Evolutionary conservation across 1,284 basidiomycete genomes (phyloP).

Genomic region (Ceratobasidium sp.): DNA sequence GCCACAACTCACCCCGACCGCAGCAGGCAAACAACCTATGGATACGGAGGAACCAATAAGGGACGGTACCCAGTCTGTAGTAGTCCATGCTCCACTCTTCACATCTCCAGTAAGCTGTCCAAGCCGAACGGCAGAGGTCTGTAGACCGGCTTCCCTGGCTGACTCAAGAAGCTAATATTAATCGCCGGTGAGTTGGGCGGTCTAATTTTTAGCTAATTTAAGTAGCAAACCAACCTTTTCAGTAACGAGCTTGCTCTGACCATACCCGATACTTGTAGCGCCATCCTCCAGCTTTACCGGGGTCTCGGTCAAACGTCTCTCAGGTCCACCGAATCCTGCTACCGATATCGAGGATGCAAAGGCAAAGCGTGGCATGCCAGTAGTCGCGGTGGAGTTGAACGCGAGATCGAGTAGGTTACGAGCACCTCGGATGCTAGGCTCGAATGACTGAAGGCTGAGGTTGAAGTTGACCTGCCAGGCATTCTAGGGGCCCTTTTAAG

Average conservation of each 20-base stretch:
- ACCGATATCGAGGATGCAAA: slow-evolving; percentile 35
- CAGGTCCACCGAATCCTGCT: slow-evolving; percentile 2
- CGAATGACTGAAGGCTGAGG: slow-evolving; percentile 38
- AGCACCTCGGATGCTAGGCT: slow-evolving; percentile 33
- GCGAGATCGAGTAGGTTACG: slow-evolving; percentile 40
- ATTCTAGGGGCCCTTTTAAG: slow-evolving; percentile 38
- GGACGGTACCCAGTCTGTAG: too few species aligned
- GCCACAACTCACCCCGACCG: neutral
- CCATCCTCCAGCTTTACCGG: slow-evolving; percentile 13
- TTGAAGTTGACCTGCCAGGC: slow-evolving; percentile 45
- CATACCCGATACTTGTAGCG: slow-evolving; percentile 30
- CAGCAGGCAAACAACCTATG: too few species aligned
- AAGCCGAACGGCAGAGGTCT: slow-evolving; percentile 18
- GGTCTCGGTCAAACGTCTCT: slow-evolving; percentile 1
- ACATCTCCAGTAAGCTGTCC: too few species aligned
- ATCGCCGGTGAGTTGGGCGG: too few species aligned
- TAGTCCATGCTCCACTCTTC: too few species aligned
- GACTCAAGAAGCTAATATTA: slow-evolving; percentile 3
- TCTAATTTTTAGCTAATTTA: too few species aligned
- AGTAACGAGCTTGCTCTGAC: slow-evolving; percentile 40
- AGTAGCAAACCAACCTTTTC: too few species aligned
- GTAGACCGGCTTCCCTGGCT: slow-evolving; percentile 1
- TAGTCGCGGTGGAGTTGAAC: slow-evolving; percentile 21
- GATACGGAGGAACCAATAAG: too few species aligned
- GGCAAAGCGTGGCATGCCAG: slow-evolving; percentile 17